Evolutionary conservation across 2,329 filamentous ascomycete genomes (phyloP).

Genomic region (Fonsecaea pugnacius): DNA sequence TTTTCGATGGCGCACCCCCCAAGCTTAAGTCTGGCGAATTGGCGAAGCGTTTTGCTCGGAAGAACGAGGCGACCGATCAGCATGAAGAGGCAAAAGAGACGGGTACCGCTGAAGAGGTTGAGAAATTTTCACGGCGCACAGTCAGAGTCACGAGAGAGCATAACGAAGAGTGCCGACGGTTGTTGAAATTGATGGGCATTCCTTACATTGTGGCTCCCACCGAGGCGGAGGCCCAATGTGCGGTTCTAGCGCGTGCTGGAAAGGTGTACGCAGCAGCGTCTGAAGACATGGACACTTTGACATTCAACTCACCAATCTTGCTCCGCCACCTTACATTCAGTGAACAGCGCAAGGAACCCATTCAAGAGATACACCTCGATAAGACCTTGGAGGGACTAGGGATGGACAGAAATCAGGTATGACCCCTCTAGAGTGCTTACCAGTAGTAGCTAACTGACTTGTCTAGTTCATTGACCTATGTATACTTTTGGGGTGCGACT

Average conservation of each 20-base stretch:
- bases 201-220: conserved; percentile 95
- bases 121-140: conserved; percentile 93
- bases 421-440: neutral
- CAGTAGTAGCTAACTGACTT: conserved; percentile 4
- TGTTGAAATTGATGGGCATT: conserved; percentile 94
- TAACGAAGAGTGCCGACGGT: conserved; percentile 87
- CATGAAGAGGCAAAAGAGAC: conserved; percentile 97
- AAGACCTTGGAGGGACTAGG: conserved; percentile 82
- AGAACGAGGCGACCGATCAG: conserved; percentile 85
- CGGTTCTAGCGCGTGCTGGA: conserved; percentile 79
- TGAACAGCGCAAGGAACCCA: conserved; percentile 95
- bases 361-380: conserved; percentile 89
- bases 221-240: conserved; percentile 96
- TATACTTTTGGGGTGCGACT: conserved; percentile 96
- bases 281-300: conserved; percentile 98
- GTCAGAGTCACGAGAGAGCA: conserved; percentile 96
- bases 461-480: conserved; percentile 92
- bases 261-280: conserved; percentile 97
- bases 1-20: conserved; percentile 94
- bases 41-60: conserved; percentile 93
- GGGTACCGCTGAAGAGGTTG: conserved; percentile 93
- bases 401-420: conserved; percentile 85
- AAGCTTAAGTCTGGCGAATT: conserved; percentile 98
- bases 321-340: conserved; percentile 93
- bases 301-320: conserved; percentile 89